These are phyloP conservation scores for Colletotrichum musicola DNA, from an alignment of 2,329 filamentous ascomycete species.

Conservation along the genomic window DNA sequence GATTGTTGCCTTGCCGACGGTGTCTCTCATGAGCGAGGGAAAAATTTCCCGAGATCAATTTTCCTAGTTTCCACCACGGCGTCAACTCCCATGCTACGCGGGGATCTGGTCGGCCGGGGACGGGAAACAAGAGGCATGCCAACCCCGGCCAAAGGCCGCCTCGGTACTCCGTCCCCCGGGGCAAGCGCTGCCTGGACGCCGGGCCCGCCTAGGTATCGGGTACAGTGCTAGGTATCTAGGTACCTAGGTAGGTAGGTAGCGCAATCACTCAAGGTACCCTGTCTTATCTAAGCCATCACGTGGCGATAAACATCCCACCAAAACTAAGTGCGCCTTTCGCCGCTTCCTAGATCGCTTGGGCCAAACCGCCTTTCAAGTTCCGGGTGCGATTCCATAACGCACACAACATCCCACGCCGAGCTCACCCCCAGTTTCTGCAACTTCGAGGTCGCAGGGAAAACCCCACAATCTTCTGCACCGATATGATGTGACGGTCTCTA, in stretches of 20 bases:
- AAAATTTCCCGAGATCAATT: not conserved
- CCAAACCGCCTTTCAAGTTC: constrained; percentile 8
- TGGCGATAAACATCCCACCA: constrained; percentile 24
- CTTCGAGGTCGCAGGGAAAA: constrained; percentile 23
- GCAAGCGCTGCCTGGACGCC: too few relatives aligned
- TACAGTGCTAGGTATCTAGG: too few relatives aligned
- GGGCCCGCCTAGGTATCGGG: too few relatives aligned
- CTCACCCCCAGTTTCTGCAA: constrained; percentile 17
- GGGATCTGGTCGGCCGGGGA: not conserved
- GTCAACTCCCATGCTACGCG: constrained; percentile 1
- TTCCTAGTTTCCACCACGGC: not conserved
- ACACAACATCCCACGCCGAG: constrained; percentile 18
- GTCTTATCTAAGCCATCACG: constrained; percentile 14
- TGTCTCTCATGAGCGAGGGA: not conserved
- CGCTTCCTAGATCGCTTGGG: constrained; percentile 2
- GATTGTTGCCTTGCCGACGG: not conserved
- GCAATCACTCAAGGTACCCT: not conserved
- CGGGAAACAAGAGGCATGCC: not conserved
- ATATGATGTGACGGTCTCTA: constrained; percentile 41
- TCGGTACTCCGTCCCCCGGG: constrained; percentile 1
- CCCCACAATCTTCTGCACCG: constrained; percentile 22
- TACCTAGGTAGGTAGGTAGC: too few relatives aligned
- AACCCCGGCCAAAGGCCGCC: not conserved
- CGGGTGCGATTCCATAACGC: constrained; percentile 16
- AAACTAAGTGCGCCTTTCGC: constrained; percentile 19